Evolutionary conservation across 345 rosid species (phyloP).

Genomic region (Murraya paniculata): DNA sequence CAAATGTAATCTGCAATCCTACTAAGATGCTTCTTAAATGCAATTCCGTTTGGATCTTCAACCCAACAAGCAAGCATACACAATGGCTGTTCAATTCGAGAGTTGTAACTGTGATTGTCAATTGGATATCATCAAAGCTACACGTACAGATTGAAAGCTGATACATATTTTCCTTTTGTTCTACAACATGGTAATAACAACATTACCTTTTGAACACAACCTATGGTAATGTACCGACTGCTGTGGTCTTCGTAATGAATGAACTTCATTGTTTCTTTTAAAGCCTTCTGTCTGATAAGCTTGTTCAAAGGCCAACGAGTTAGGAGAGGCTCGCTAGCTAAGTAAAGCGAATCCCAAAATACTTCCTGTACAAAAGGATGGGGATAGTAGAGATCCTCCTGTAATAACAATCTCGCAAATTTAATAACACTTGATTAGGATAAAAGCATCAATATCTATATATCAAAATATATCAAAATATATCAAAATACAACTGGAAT

Average conservation of each 20-base stretch:
- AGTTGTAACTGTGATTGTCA: constrained; percentile 11
- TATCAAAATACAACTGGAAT: too few species aligned
- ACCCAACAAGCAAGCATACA: constrained; percentile 46
- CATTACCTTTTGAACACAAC: constrained; percentile 33
- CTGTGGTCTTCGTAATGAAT: constrained; percentile 28
- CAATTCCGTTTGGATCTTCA: constrained; percentile 40
- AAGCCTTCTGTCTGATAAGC: constrained; percentile 24
- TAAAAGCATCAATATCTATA: background rate
- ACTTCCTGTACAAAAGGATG: constrained; percentile 15
- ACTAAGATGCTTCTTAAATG: constrained; percentile 72
- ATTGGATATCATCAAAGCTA: background rate
- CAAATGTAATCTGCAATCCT: constrained; percentile 73
- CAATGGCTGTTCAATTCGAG: constrained; percentile 25
- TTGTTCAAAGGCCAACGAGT: constrained; percentile 40
- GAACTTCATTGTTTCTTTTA: constrained; percentile 18
- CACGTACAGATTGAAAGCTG: background rate
- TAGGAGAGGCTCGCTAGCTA: constrained; percentile 28
- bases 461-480: constrained; percentile 5
- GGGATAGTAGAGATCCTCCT: constrained; percentile 18
- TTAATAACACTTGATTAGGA: background rate
- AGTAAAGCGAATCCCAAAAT: constrained; percentile 27
- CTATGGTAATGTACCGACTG: constrained; percentile 38
- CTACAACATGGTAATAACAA: too few species aligned
- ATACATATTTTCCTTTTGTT: background rate
- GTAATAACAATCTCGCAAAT: background rate